phyloP scores from a whole-genome alignment of 352 stramenopile genomes.

The Phytophthora crassamura region DNA sequence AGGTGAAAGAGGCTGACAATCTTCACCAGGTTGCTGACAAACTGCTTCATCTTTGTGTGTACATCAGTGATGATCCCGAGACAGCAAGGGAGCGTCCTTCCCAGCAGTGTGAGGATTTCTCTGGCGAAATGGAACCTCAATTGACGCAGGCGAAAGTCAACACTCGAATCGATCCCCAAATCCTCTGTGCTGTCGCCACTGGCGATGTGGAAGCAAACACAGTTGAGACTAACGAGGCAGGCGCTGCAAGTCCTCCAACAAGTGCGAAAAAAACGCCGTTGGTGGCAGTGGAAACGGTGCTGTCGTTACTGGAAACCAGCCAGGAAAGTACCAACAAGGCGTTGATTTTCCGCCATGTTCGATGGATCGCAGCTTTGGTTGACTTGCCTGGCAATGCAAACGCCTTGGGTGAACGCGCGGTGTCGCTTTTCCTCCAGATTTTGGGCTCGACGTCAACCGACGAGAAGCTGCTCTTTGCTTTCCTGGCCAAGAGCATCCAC shows the following conservation, averaged over 20 bases:
- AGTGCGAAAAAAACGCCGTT: conserved; percentile 38
- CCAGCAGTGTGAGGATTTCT: neutral
- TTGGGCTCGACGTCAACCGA: conserved; percentile 14
- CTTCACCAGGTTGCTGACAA: conserved; percentile 70
- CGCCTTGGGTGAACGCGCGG: conserved; percentile 44
- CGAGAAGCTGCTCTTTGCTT: conserved; percentile 48
- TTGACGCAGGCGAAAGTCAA: neutral
- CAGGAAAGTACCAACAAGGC: conserved; percentile 8
- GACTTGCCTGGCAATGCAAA: conserved; percentile 47
- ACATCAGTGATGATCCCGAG: conserved; percentile 7
- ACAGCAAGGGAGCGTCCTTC: neutral
- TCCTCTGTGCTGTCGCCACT: conserved; percentile 30
- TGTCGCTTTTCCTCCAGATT: conserved; percentile 47
- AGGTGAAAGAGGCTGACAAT: conserved; percentile 30
- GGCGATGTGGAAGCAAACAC: neutral
- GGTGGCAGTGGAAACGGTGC: conserved; percentile 41
- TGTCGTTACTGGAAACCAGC: conserved; percentile 44
- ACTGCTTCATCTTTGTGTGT: conserved; percentile 57
- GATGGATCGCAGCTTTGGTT: conserved; percentile 59
- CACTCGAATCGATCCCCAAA: conserved; percentile 28
- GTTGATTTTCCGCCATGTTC: conserved; percentile 53
- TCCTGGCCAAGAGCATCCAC: conserved; percentile 53
- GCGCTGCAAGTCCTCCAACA: neutral
- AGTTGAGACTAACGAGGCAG: neutral
- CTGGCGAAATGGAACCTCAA: conserved; percentile 4